phyloP scores from a whole-genome alignment of 2,329 filamentous ascomycete genomes.

The Aulographum hederae region DNA sequence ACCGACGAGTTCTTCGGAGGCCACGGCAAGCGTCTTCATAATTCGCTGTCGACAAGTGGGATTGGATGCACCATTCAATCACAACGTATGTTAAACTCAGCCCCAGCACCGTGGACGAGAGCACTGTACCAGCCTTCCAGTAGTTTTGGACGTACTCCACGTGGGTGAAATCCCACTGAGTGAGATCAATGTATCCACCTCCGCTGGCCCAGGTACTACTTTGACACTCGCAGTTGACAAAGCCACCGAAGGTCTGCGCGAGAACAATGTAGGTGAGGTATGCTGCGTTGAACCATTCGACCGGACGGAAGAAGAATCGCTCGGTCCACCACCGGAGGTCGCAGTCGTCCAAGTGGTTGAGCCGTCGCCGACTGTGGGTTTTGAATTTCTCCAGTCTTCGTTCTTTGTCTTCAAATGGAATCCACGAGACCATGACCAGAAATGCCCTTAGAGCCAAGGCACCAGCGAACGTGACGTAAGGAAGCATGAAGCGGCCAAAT shows the following conservation, averaged over 20 bases:
- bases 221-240: slow-evolving; percentile 24
- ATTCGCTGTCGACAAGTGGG: slow-evolving; percentile 16
- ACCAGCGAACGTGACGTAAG: background rate
- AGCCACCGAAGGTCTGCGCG: slow-evolving; percentile 23
- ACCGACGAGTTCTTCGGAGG: slow-evolving; percentile 11
- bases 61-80: slow-evolving; percentile 20
- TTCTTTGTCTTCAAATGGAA: background rate
- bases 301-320: slow-evolving; percentile 13
- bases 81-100: slow-evolving; percentile 18
- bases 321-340: slow-evolving; percentile 8
- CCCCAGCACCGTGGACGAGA: slow-evolving; percentile 13
- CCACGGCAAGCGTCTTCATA: slow-evolving; percentile 13
- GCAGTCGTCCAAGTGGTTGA: slow-evolving; percentile 1
- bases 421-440: too few relatives aligned
- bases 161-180: slow-evolving; percentile 11
- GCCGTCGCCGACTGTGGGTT: background rate
- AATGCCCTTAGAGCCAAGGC: background rate
- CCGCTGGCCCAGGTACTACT: slow-evolving; percentile 16
- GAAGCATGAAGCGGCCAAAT: too few relatives aligned
- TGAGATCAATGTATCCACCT: slow-evolving; percentile 25
- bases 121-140: slow-evolving; percentile 15
- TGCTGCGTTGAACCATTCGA: slow-evolving; percentile 18
- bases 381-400: background rate
- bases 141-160: slow-evolving; percentile 15
- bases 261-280: slow-evolving; percentile 21